A percentile compares a stretch with the other conserved stretches of the same genome.
Evolutionary conservation across 2,329 filamentous ascomycete genomes (phyloP).

Genomic region (Leptographium wingfieldii): DNA sequence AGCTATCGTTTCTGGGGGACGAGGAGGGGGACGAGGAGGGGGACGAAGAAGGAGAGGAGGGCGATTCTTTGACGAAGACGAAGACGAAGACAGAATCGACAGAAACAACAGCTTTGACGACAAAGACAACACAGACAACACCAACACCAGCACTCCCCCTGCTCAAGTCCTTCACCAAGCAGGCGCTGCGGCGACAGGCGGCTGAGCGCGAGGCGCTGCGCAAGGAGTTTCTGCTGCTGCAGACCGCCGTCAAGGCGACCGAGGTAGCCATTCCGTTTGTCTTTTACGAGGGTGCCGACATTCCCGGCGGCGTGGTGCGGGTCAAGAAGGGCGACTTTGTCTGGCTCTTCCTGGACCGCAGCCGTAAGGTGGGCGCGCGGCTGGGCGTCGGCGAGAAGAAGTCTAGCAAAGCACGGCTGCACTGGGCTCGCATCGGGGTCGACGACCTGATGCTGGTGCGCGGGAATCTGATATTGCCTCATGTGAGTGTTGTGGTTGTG

Average conservation of each 20-base stretch:
- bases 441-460: conserved; percentile 91
- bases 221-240: conserved; percentile 69
- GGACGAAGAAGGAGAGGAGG: conserved; percentile 17
- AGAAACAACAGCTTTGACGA: conserved; percentile 19
- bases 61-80: conserved; percentile 31
- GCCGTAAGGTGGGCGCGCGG: conserved; percentile 79
- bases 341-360: conserved; percentile 88
- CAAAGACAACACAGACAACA: conserved; percentile 13
- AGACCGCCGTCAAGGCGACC: conserved; percentile 76
- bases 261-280: conserved; percentile 90
- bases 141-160: conserved; percentile 42
- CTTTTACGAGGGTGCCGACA: conserved; percentile 90
- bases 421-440: conserved; percentile 89
- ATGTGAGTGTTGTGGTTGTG: conserved; percentile 48
- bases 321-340: conserved; percentile 88
- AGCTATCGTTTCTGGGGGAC: conserved; percentile 55
- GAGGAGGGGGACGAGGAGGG: conserved; percentile 43
- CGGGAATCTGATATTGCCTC: conserved; percentile 83
- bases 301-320: conserved; percentile 68
- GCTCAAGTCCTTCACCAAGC: conserved; percentile 49
- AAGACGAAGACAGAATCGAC: conserved; percentile 15
- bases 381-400: conserved; percentile 57
- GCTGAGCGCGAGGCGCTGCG: conserved; percentile 60
- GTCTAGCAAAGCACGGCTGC: conserved; percentile 54
- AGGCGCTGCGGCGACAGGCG: conserved; percentile 60